Evolutionary conservation across 2,329 filamentous ascomycete species (phyloP), one percentile per base, ranked within the genome.

Genomic region (Fusarium subglutinans): DNA sequence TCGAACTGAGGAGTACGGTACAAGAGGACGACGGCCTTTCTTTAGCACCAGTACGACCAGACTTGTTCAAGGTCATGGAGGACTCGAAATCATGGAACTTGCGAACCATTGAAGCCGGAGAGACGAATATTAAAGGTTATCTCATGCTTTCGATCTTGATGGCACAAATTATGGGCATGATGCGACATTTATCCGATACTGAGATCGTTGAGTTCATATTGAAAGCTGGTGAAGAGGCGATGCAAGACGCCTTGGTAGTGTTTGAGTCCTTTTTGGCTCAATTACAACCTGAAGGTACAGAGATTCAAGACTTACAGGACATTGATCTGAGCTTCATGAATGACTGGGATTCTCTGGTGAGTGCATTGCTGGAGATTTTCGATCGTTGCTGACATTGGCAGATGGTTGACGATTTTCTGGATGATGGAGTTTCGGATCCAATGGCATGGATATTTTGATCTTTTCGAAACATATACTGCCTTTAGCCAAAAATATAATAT

Each of bases 91-190:
- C 56, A 0, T 89, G 85, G 84, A 75, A 75, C 3, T 75, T 86
- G 50, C 70, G 74, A 11, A 81, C 79, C 14, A 80, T 90, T n/a
- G 72, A 82, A 51, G 82, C 81, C 0, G 88, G 87, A 4, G 87
- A 90, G 77, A 89, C 87, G 0, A 90, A 90, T 62, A 79, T 87
- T 26, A 90, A 90, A 70, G 86, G 86, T 0, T 85, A 86, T 45
- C 55, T 90, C 24, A 81, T 89, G 18, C 69, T 80, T 0, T 73
- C 51, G 2, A 24, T 78, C 8, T 28, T 77, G 2, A 12, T 45
- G 6, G 81, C 83, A 0, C 83, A 88, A 48, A 80, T 89, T 0
- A 80, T 86, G 8, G 84, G 80, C 0, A 77, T 87, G 3, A 77
- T 82, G 66, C 76, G 74, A 7, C 84, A 86, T 0, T 17, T 83